Evolutionary conservation across 805 yeast genomes (phyloP).

Genomic region (Myxozyma kluyveri): DNA sequence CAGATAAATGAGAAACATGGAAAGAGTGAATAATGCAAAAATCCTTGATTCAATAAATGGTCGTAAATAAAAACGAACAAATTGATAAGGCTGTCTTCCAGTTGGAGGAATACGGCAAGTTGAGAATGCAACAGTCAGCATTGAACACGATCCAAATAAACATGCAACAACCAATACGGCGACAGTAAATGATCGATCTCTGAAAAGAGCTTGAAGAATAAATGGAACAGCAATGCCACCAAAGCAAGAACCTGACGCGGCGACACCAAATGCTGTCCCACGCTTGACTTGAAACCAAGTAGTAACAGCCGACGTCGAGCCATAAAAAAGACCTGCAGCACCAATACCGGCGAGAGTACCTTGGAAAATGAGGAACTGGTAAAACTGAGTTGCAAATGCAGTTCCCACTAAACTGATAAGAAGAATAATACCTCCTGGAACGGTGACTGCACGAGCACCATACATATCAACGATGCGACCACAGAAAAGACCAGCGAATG

Average conservation of each 20-base stretch:
- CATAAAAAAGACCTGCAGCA: constrained; percentile 44
- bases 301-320: constrained; percentile 46
- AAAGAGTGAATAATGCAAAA: constrained; percentile 31
- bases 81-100: constrained; percentile 17
- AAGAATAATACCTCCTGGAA: constrained; percentile 32
- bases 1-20: constrained; percentile 33
- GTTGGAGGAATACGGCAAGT: constrained; percentile 32
- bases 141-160: constrained; percentile 38
- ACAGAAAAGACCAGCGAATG: constrained; percentile 20
- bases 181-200: constrained; percentile 48
- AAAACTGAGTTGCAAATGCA: constrained; percentile 43
- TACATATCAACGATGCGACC: constrained; percentile 29
- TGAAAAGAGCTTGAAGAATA: constrained; percentile 36
- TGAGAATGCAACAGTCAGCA: constrained; percentile 30
- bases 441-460: constrained; percentile 29
- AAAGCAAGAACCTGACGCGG: constrained; percentile 51
- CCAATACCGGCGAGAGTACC: constrained; percentile 51
- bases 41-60: constrained; percentile 34
- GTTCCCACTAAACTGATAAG: constrained; percentile 36
- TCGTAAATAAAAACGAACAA: constrained; percentile 22
- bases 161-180: constrained; percentile 51
- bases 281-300: constrained; percentile 48
- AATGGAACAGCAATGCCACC: constrained; percentile 51
- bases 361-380: constrained; percentile 54
- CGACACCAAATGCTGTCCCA: constrained; percentile 48